These are phyloP conservation scores for Grigorovia humatica DNA, from an alignment of 805 yeast species.

Conservation along the genomic window DNA sequence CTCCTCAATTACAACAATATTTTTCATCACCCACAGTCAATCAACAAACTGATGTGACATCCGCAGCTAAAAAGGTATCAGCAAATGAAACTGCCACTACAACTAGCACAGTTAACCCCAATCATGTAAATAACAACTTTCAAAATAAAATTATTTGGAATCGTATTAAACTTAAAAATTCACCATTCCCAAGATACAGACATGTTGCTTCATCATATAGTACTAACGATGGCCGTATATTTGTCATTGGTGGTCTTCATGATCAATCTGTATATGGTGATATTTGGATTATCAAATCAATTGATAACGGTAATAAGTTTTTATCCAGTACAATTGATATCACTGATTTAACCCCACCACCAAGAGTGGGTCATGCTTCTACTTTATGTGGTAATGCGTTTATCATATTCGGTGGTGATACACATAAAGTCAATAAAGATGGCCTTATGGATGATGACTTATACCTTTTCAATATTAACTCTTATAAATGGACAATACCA, in stretches of 20 bases:
- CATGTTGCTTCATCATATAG: slow-evolving; percentile 75
- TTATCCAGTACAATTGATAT: slow-evolving; percentile 50
- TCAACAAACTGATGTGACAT: not conserved
- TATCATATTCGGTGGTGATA: slow-evolving; percentile 94
- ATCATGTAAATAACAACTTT: not conserved
- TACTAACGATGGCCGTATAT: slow-evolving; percentile 71
- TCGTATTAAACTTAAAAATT: slow-evolving; percentile 48
- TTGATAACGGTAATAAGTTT: slow-evolving; percentile 31
- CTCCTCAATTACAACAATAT: not conserved
- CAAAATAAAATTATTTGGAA: slow-evolving; percentile 47
- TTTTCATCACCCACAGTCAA: not conserved
- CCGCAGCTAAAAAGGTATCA: not conserved
- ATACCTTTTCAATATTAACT: slow-evolving; percentile 73
- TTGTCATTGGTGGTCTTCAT: slow-evolving; percentile 89
- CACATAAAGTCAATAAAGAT: slow-evolving; percentile 64
- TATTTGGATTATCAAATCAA: slow-evolving; percentile 69
- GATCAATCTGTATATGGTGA: slow-evolving; percentile 92
- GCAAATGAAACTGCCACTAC: not conserved
- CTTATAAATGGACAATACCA: slow-evolving; percentile 72
- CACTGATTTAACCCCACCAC: slow-evolving; percentile 77
- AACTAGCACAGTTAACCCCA: not conserved
- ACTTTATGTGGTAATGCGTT: slow-evolving; percentile 90
- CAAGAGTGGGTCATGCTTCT: slow-evolving; percentile 93
- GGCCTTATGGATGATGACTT: slow-evolving; percentile 82
- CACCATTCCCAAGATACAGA: slow-evolving; percentile 92